Conservation (phyloP, 495 filamentous ascomycete genomes). For the Hypoxylon lienhwacheense region DNA sequence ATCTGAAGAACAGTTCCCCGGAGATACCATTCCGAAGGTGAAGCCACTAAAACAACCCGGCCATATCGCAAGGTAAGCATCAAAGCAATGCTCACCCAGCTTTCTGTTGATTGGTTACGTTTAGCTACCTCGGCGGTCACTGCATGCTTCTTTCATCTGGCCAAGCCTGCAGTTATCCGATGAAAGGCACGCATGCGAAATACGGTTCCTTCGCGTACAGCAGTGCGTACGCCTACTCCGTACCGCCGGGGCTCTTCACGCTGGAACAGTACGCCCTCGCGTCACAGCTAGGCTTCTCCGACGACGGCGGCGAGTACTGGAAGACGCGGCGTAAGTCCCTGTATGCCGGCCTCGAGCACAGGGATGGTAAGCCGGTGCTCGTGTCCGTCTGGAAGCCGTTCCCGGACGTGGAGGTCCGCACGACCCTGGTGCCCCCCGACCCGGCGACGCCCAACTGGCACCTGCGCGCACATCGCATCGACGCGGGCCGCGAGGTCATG, state of each 20-base stretch:
- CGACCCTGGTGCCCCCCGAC: slow-evolving; percentile 63
- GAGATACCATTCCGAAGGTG: slow-evolving; percentile 52
- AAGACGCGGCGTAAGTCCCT: slow-evolving; percentile 65
- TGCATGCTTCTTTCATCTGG: slow-evolving; percentile 74
- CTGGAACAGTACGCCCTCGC: slow-evolving; percentile 76
- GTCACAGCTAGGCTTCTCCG: slow-evolving; percentile 72
- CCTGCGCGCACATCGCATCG: slow-evolving; percentile 63
- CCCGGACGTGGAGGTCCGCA: slow-evolving; percentile 64
- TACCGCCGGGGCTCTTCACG: slow-evolving; percentile 72
- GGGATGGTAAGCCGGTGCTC: slow-evolving; percentile 51
- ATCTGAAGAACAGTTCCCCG: slow-evolving; percentile 63
- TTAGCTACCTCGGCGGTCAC: slow-evolving; percentile 60
- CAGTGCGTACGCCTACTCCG: slow-evolving; percentile 72
- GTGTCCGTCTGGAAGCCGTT: slow-evolving; percentile 69
- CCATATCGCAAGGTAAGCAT: slow-evolving; percentile 63
- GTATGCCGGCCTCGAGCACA: slow-evolving; percentile 57
- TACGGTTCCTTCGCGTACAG: slow-evolving; percentile 80
- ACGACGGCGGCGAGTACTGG: slow-evolving; percentile 79
- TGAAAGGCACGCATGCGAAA: slow-evolving; percentile 78
- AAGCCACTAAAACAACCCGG: slow-evolving; percentile 65
- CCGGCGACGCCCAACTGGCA: slow-evolving; percentile 65
- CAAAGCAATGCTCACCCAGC: background rate
- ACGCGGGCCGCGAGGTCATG: slow-evolving; percentile 59
- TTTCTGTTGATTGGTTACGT: background rate
- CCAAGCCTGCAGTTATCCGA: slow-evolving; percentile 76